A percentile compares a stretch with the other conserved stretches of the same genome.
phyloP scores from a whole-genome alignment of 306 rosid genomes.

The Trichosanthes cucumerina region DNA sequence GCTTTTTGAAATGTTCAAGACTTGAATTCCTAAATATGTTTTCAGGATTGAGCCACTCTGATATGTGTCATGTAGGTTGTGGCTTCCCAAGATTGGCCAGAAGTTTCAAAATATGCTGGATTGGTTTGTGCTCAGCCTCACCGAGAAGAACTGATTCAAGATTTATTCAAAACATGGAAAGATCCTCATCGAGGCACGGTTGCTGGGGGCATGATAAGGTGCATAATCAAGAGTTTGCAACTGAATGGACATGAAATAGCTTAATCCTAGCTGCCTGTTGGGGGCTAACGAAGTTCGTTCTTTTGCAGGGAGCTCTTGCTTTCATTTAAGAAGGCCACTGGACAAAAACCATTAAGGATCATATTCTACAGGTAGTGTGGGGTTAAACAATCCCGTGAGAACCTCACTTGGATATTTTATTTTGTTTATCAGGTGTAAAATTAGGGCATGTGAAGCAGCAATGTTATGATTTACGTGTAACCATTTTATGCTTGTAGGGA shows the following conservation, averaged over 20 bases:
- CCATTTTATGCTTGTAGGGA: slow-evolving; percentile 28
- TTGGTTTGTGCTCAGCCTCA: slow-evolving; percentile 70
- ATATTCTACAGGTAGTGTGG: slow-evolving; percentile 67
- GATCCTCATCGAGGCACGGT: slow-evolving; percentile 63
- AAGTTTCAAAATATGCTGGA: slow-evolving; percentile 71
- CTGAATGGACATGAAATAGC: not conserved
- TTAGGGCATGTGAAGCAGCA: not conserved
- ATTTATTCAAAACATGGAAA: slow-evolving; percentile 63
- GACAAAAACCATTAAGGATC: slow-evolving; percentile 87
- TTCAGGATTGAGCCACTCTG: not conserved
- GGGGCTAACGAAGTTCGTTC: not conserved
- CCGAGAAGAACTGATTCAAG: slow-evolving; percentile 71
- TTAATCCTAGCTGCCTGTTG: not conserved
- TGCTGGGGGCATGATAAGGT: slow-evolving; percentile 82
- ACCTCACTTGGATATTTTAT: not conserved
- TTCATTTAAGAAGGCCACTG: slow-evolving; percentile 89
- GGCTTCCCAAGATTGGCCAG: slow-evolving; percentile 92
- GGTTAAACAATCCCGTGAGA: not conserved
- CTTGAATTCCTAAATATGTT: not conserved
- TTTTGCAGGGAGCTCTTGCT: slow-evolving; percentile 45
- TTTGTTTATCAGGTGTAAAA: not conserved
- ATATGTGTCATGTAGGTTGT: slow-evolving; percentile 41
- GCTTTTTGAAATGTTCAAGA: not conserved
- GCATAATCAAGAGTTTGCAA: not conserved
- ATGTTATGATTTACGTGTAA: not conserved